A percentile compares a stretch with the other conserved stretches of the same genome.
Evolutionary conservation across 805 yeast genomes (phyloP).

Genomic region (Jamesozyma lodderae): DNA sequence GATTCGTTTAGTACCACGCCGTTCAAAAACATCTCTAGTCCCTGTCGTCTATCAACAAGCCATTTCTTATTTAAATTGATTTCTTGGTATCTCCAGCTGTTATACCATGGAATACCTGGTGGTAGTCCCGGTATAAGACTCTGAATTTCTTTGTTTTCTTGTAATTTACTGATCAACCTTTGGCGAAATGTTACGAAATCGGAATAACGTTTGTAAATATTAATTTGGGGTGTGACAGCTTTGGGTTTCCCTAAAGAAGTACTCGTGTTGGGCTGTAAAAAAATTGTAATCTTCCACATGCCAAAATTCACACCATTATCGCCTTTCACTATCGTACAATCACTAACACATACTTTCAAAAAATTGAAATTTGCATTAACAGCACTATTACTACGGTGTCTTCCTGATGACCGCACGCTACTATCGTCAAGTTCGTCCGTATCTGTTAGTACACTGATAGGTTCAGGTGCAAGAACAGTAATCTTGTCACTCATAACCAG

Average conservation of each 20-base stretch:
- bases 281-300: conserved; percentile 24
- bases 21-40: conserved; percentile 52
- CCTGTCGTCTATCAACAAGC: conserved; percentile 46
- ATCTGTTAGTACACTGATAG: conserved; percentile 14
- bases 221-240: conserved; percentile 25
- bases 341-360: conserved; percentile 15
- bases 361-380: conserved; percentile 10
- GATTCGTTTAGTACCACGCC: conserved; percentile 39
- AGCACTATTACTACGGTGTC: conserved; percentile 5
- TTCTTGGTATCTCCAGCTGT: conserved; percentile 23
- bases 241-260: background rate
- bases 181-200: conserved; percentile 48
- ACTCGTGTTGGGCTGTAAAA: conserved; percentile 9
- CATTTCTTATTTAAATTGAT: conserved; percentile 35
- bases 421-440: background rate
- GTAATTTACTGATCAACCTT: conserved; percentile 23
- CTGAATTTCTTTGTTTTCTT: background rate
- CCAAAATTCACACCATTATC: conserved; percentile 20
- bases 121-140: conserved; percentile 42
- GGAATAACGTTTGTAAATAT: conserved; percentile 51
- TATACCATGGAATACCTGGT: conserved; percentile 37
- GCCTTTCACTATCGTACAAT: conserved; percentile 25
- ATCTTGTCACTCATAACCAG: background rate
- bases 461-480: conserved; percentile 18
- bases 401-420: background rate